Conservation (phyloP, 768 basidiomycete species). For the Suillus discolor region DNA sequence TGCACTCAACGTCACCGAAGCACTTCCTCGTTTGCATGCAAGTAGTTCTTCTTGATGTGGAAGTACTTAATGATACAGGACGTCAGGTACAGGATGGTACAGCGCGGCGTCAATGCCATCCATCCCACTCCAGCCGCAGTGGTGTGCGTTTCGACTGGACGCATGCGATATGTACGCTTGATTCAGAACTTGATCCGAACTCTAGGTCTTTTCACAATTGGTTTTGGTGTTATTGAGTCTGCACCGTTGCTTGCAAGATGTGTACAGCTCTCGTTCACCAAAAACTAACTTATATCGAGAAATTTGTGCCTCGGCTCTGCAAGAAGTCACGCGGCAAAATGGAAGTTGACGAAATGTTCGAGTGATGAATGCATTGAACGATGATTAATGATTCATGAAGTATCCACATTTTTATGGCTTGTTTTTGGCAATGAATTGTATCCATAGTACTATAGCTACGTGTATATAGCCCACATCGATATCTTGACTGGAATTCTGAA, state of each 20-base stretch:
- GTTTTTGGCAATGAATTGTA: background rate
- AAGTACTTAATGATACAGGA: background rate
- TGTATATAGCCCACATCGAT: background rate
- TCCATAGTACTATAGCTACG: no score
- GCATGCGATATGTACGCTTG: slow-evolving; percentile 49
- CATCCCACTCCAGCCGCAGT: slow-evolving; percentile 63
- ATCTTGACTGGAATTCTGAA: background rate
- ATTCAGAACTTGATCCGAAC: background rate
- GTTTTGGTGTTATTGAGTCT: no score
- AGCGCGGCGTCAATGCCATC: slow-evolving; percentile 58
- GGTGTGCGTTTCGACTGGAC: slow-evolving; percentile 69
- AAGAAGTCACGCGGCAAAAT: background rate
- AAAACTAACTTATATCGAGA: background rate
- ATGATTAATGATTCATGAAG: background rate
- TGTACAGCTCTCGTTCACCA: background rate
- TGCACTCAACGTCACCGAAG: slow-evolving; percentile 42
- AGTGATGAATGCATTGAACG: background rate
- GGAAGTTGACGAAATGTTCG: background rate
- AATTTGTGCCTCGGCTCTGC: no score
- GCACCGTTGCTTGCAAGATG: background rate
- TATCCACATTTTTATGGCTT: background rate
- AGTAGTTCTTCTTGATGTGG: slow-evolving; percentile 22
- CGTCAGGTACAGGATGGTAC: slow-evolving; percentile 58
- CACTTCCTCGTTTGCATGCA: slow-evolving; percentile 65
- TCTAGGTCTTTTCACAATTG: no score